Evolutionary conservation across 345 rosid genomes (phyloP), one percentile per base, ranked within the genome.

Genomic region (Theobroma cacao): DNA sequence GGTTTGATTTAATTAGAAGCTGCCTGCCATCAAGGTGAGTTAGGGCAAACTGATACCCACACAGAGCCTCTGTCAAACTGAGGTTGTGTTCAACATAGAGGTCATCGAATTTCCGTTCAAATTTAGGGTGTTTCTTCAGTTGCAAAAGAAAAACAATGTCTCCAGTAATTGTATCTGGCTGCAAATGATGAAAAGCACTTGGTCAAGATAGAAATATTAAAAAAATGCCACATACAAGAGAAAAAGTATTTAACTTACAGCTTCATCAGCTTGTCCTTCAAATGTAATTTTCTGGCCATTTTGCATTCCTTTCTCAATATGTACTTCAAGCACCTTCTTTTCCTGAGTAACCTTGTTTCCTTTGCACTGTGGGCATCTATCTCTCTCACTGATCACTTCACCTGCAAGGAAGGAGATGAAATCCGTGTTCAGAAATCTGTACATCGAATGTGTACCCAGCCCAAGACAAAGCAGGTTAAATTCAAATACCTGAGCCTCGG

Each of bases 21-120:
- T 89, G 91, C 80, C 93, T 82, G 43, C 86, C 86, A 79, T 88
- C 95, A 74, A 89, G 86, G 80, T 88, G 95, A 72, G 90, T 83
- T 5, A 89, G 76, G 48, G 81, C 80, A 76, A 91, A 91, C 72
- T 88, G 93, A 83, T 88, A 89, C 45, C 95, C 95, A 28, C 95
- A 91, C 22, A 91, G 88, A 36, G 90, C 88, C 84, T 91, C 95
- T 7, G 90, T 89, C 53, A 91, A 80, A 63, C 84, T 82, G 38
- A 87, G 80, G 24, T 84, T 83, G 77, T 83, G 90, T 41, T 85
- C 87, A 26, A 78, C 75, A 69, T 78, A 79, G 59, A 88, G 79
- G 67, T 88, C 91, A 61, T 88, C 91, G 6, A 76, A 79, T 83
- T 82, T 82, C 30, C 91, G 74, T 72, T 87, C 82, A 64, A 89